Conservation (phyloP, 352 stramenopile species). For the Globisporangium takayamanum region DNA sequence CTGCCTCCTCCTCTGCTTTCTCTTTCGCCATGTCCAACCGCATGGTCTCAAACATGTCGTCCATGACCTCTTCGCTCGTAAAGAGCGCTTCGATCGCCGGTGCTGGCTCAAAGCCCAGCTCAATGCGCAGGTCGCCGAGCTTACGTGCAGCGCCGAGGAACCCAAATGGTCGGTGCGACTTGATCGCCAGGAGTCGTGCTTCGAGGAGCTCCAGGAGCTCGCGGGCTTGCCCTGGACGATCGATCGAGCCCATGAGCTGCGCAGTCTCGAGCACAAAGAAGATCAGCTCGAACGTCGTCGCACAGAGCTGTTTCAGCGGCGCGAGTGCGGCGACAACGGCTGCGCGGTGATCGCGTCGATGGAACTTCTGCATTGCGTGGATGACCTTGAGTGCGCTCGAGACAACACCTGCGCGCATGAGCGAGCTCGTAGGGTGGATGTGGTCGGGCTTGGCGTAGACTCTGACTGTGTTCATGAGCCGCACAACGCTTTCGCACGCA, state of each 20-base stretch:
- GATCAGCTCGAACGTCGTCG: slow-evolving; percentile 9
- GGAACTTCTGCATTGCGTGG: slow-evolving; percentile 25
- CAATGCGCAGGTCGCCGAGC: no score
- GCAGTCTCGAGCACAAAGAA: slow-evolving; percentile 18
- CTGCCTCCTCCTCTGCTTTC: no score
- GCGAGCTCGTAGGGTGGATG: slow-evolving; percentile 3
- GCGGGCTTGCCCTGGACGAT: slow-evolving; percentile 12
- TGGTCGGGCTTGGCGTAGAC: not conserved
- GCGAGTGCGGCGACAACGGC: slow-evolving; percentile 4
- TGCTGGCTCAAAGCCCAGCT: no score
- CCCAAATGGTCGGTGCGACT: no score
- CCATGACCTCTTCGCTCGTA: no score
- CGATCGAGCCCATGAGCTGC: slow-evolving; percentile 11
- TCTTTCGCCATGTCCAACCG: no score
- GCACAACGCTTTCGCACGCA: no score
- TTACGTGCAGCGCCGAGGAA: no score
- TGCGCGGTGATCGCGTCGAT: slow-evolving; percentile 16
- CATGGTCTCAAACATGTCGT: no score
- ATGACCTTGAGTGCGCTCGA: not conserved
- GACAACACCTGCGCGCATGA: not conserved
- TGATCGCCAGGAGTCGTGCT: slow-evolving; percentile 16
- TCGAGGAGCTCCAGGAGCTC: slow-evolving; percentile 22
- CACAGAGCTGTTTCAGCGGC: slow-evolving; percentile 12
- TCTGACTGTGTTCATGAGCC: no score
- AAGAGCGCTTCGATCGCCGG: no score